Percentiles rank a stretch among this genome's conserved stretches.
Evolutionary conservation across 495 filamentous ascomycete genomes (phyloP).

Genomic region (Neurospora discreta): DNA sequence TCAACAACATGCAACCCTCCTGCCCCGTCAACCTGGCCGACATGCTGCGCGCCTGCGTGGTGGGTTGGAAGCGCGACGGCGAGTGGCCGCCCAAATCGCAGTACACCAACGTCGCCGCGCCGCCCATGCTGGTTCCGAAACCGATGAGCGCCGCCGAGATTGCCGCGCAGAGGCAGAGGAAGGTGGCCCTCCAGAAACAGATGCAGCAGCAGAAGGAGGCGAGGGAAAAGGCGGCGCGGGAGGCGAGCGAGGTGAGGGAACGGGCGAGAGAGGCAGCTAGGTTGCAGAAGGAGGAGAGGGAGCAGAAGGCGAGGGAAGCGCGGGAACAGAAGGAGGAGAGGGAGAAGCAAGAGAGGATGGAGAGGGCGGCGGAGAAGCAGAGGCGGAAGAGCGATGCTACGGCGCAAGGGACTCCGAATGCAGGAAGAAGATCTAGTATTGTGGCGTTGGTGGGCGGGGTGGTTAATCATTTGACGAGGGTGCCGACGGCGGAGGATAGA

Average conservation of each 20-base stretch:
- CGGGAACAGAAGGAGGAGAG: neutral
- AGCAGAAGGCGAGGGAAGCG: neutral
- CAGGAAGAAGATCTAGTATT: neutral
- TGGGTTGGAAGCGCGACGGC: constrained; percentile 88
- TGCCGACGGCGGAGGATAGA: neutral
- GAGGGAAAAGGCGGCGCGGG: neutral
- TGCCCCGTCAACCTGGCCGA: constrained; percentile 81
- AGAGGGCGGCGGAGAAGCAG: constrained; percentile 20
- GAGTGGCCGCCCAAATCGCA: constrained; percentile 74
- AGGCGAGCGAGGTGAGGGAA: neutral
- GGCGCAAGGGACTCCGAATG: neutral
- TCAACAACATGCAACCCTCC: constrained; percentile 63
- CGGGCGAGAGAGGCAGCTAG: neutral
- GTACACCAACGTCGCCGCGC: constrained; percentile 21
- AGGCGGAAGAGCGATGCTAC: constrained; percentile 30
- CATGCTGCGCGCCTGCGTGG: constrained; percentile 69
- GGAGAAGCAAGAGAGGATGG: neutral
- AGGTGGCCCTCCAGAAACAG: constrained; percentile 8
- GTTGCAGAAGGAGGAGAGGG: constrained; percentile 15
- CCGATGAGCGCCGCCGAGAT: constrained; percentile 13
- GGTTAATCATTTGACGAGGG: neutral
- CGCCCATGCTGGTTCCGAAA: constrained; percentile 7
- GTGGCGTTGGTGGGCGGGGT: neutral
- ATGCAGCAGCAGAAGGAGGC: constrained; percentile 14
- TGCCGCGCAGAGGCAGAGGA: constrained; percentile 25